Base-by-base conservation (phyloP, 441 rosid genomes). In the Breynia disticha region DNA sequence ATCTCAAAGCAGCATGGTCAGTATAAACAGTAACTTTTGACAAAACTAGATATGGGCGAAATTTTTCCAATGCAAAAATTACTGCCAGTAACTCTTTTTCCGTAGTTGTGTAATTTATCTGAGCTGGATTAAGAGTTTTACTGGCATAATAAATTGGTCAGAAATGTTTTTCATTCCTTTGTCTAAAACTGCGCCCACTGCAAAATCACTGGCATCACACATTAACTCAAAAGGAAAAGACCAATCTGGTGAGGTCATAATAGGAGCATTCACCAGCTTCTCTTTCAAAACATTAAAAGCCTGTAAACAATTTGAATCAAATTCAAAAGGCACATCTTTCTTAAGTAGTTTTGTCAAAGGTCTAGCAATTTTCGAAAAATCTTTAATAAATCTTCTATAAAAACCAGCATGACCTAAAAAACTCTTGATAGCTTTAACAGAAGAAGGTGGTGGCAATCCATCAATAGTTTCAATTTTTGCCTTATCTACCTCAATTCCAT, bases 381-480 rank as follows among this genome's bases (percentile, higher is more conserved):
- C 17, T 11, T 46, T 57, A 16, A 46, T 46, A 12, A 57, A 46
- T 32, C n/a, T 19, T 11, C 12, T 10, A 5, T 38, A 50, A 12
- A 59, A 39, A 0, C 42, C 12, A 0, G 24, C 43, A 43, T 59
- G 56, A 0, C 56, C 16, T 4, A 59, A 7, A 8, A 59, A 50
- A 17, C 48, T 59, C 2, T 8, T 0, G 0, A 39, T 20, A 0
- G 19, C 48, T 13, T 50, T 50, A 3, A 59, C 13, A 3, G 3
- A 0, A 24, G 20, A n/a, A 1, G 39, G 50, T 0, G 56, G 21
- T n/a, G n/a, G n/a, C 11, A 59, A 16, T 9, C 20, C 43, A 4
- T 50, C 22, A 24, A 63, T 49, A 0, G 14, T 18, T 3, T 16
- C 19, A 1, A 63, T 10, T 19, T 56, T 63, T 3, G 67, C 50